phyloP scores from a whole-genome alignment of 2,329 filamentous ascomycete genomes.

The Trichoderma hamatum region DNA sequence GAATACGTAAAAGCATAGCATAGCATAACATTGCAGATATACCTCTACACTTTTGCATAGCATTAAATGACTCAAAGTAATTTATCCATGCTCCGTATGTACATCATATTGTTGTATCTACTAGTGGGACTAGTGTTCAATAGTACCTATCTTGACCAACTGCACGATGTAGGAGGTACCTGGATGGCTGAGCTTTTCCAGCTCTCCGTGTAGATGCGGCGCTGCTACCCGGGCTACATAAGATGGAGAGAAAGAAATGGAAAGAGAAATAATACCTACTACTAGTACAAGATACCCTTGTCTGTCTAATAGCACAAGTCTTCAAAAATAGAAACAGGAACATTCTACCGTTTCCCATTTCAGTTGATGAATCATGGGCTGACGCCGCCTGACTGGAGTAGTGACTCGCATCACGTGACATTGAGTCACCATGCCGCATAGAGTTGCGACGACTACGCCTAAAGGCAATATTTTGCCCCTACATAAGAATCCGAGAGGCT shows the following conservation, averaged over 20 bases:
- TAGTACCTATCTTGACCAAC: too few relatives aligned
- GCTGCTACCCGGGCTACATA: not conserved
- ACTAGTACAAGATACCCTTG: not conserved
- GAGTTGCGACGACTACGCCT: not conserved
- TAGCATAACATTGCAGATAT: too few relatives aligned
- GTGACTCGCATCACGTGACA: constrained; percentile 18
- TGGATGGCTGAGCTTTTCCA: not conserved
- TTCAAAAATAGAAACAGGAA: not conserved
- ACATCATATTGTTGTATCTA: not conserved
- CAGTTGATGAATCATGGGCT: not conserved
- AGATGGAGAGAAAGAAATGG: not conserved
- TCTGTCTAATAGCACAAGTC: not conserved
- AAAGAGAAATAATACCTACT: not conserved
- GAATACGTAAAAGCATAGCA: not conserved
- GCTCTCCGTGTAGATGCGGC: not conserved
- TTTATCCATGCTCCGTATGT: too few relatives aligned
- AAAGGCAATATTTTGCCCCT: constrained; percentile 17
- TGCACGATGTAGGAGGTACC: not conserved
- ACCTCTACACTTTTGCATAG: not conserved
- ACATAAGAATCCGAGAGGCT: constrained; percentile 15
- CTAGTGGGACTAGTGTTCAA: not conserved
- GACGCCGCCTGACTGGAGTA: not conserved
- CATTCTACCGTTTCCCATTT: not conserved
- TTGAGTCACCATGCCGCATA: constrained; percentile 17
- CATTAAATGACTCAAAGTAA: not conserved